Evolutionary conservation across 2,329 filamentous ascomycete species (phyloP), one percentile per base, ranked within the genome.

Genomic region (Tolypocladium album): DNA sequence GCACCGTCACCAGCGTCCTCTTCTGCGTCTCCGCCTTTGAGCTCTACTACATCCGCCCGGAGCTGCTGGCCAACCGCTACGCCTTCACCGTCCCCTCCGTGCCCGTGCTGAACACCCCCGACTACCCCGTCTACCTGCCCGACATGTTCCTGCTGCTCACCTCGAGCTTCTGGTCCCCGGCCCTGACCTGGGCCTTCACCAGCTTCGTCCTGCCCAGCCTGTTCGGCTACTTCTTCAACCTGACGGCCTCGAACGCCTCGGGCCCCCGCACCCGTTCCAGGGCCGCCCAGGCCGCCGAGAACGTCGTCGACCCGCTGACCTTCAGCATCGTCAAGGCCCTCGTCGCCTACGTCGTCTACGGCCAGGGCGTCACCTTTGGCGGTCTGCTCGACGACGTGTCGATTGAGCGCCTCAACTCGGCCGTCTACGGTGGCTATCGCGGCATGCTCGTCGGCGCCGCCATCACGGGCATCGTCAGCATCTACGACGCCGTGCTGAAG

Each of bases 241-340:
- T 97, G 68, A 90, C 87, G 45, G 76, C 79, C 56, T 81, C 78
- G 67, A 77, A 71, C 67, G 73, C 71, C 69, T 65, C 64, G 67
- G 70, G 66, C 61, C 70, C 67, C 52, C 76, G 78, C 64, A 79
- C 77, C 65, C 79, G 78, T 69, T 70, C 70, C 58, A 71, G 71
- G 47, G 64, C 72, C 59, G 65, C 71, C 58, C 68, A 71, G 55
- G 61, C 63, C 27, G 71, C 75, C 45, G 82, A 84, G 64, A 86
- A 87, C 64, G 76, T 80, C 7, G 85, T 93, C 64, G 94, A 99
- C 71, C 92, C 92, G 4, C 77, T 97, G 70, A 89, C 88, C 27
- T 99, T 95, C 76, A 96, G 92, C 77, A 86, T 97, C 60, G 85
- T 85, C 67, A 96, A 96, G 78, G 92, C 88, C 0, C 72, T 97